Evolutionary conservation across 2,329 filamentous ascomycete genomes (phyloP), one percentile per base, ranked within the genome.

Genomic region (Diaporthe destruens): DNA sequence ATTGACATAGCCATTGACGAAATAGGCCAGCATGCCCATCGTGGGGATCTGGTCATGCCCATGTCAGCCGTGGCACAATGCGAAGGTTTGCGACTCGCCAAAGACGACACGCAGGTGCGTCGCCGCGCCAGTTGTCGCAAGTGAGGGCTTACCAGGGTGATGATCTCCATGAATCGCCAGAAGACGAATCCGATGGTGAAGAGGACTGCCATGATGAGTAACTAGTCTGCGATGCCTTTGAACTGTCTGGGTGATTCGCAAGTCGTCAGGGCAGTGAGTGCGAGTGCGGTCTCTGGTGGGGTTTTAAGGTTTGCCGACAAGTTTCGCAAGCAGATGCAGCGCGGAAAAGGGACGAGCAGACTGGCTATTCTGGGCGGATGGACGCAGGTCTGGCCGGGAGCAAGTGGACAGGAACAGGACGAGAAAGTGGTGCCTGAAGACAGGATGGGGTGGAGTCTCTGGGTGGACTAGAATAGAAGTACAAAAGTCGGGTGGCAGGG

Each of bases 11-110:
- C 86, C 85, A 81, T 91, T 81, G 75, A 92, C 87, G 79, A 92
- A 92, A 84, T 87, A 92, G 77, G 88, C 86, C 69, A 92, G 87
- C 87, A 92, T 91, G 82, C 90, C 90, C 81, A 92, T 86, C 32
- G 84, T 87, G 55, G 90, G 90, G 79, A 91, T 91, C 90, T 92
- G 75, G 18, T 20, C 1, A 53, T 11, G 16, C 66, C 29, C 71
- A 53, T 51, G 68, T 65, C 25, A 63, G 59, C 65, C 20, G 54
- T 39, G 47, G 14, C 49, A 16, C 44, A 36, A 32, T 42, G 20
- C 51, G 20, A 32, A n/a, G 7, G 29, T 36, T 65, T 65, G 61
- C 61, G 61, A 25, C 29, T 51, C 44, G 61, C 61, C 9, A 20
- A 23, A 51, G 44, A 32, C 6, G 44, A 51, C 29, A 11, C 57